Conservation (phyloP, 1,284 basidiomycete genomes). For the Malassezia globosa region DNA sequence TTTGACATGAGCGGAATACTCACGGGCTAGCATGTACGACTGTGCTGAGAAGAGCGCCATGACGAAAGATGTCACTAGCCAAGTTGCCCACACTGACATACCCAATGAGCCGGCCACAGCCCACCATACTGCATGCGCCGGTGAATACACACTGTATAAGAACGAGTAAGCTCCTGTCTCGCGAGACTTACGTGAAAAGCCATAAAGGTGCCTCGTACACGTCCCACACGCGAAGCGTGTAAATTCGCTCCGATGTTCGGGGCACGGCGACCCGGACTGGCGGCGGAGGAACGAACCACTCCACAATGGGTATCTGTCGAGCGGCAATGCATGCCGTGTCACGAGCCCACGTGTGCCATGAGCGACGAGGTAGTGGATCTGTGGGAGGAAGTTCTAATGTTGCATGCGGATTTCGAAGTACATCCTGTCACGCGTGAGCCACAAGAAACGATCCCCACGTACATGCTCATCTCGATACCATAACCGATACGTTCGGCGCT, state of each 20-base stretch:
- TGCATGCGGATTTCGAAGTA: constrained; percentile 11
- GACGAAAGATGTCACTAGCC: constrained; percentile 6
- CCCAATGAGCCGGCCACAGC: constrained; percentile 8
- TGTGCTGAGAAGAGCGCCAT: constrained; percentile 9
- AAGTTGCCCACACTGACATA: neutral
- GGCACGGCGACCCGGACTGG: neutral
- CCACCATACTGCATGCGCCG: constrained; percentile 17
- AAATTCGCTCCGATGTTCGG: neutral
- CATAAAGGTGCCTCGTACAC: constrained; percentile 7
- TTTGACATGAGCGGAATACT: constrained; percentile 8
- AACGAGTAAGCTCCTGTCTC: neutral
- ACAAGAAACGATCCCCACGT: neutral
- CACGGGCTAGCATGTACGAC: constrained; percentile 3
- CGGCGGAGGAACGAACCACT: constrained; percentile 16
- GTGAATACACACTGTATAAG: constrained; percentile 17
- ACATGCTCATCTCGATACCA: constrained; percentile 12
- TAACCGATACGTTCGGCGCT: constrained; percentile 12
- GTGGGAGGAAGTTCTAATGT: constrained; percentile 7
- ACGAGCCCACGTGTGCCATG: constrained; percentile 5
- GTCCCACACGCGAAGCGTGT: constrained; percentile 17
- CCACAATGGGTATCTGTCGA: constrained; percentile 11
- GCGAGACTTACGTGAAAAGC: constrained; percentile 10
- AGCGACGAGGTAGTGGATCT: neutral
- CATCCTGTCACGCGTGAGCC: neutral
- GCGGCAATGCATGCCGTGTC: neutral